A percentile compares a stretch with the other conserved stretches of the same genome.
Conservation (phyloP, 176 grass and related monocot genomes). For the Leersia perrieri region DNA sequence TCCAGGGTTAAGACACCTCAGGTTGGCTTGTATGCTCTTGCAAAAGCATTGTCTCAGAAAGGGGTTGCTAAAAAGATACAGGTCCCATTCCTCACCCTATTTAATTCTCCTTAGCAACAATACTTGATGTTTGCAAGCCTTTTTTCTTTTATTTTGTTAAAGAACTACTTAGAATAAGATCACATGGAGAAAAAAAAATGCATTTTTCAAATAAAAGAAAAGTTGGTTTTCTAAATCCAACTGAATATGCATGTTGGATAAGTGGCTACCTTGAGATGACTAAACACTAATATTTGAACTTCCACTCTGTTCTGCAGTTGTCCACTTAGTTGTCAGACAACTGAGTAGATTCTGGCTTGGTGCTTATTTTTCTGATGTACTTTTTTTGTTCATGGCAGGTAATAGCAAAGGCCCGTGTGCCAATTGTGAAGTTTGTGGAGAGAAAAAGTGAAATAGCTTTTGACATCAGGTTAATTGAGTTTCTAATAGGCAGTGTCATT, state of each 20-base stretch:
- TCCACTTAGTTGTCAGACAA: background rate
- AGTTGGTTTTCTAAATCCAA: background rate
- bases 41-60: conserved; percentile 88
- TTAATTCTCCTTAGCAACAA: background rate
- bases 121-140: background rate
- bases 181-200: conserved; percentile 8
- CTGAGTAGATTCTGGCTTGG: background rate
- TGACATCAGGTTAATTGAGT: conserved; percentile 77
- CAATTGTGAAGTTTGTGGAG: conserved; percentile 96
- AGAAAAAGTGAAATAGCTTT: conserved; percentile 82
- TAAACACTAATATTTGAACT: background rate
- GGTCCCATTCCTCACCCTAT: conserved; percentile 39
- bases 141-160: conserved; percentile 31
- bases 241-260: background rate
- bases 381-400: conserved; percentile 58
- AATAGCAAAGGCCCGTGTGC: conserved; percentile 97
- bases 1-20: conserved; percentile 89
- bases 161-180: conserved; percentile 14
- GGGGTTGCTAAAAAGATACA: conserved; percentile 88
- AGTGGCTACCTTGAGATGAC: background rate
- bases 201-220: background rate
- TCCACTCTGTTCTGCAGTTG: conserved; percentile 10
- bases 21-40: conserved; percentile 83
- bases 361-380: conserved; percentile 10
- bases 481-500: background rate